Evolutionary conservation across 306 rosid genomes (phyloP).

Genomic region (Acacia acuminata): DNA sequence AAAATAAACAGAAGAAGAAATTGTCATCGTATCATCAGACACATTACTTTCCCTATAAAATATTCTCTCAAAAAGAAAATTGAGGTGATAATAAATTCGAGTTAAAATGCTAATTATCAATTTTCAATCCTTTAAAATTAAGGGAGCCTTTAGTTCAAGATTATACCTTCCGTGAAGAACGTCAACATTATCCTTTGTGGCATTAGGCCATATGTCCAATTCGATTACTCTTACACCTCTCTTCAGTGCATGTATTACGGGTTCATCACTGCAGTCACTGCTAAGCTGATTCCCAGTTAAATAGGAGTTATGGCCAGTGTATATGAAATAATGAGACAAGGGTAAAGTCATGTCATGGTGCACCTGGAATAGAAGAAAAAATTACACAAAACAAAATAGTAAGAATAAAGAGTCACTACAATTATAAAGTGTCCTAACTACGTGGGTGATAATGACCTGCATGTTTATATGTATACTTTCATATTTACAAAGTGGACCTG

Average conservation of each 20-base stretch:
- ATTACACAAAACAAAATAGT: constrained; percentile 28
- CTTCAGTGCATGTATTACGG: constrained; percentile 68
- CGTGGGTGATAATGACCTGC: background rate
- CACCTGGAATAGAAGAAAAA: constrained; percentile 53
- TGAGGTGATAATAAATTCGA: background rate
- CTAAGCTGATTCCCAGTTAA: constrained; percentile 97
- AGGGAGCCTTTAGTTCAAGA: background rate
- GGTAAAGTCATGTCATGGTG: constrained; percentile 91
- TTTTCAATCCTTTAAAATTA: background rate
- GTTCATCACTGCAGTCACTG: constrained; percentile 94
- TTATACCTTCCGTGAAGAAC: constrained; percentile 95
- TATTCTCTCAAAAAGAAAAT: background rate
- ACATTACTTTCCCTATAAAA: background rate
- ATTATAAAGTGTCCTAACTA: background rate
- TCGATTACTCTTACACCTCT: constrained; percentile 95
- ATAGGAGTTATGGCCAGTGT: constrained; percentile 94
- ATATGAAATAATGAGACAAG: constrained; percentile 87
- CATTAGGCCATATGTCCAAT: constrained; percentile 95
- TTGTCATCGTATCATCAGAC: constrained; percentile 1
- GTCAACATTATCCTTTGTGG: constrained; percentile 70
- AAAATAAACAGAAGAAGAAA: constrained; percentile 13
- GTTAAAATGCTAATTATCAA: background rate
- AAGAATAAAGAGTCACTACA: constrained; percentile 20
- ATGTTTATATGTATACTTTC: background rate
- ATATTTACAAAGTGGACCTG: background rate